These are phyloP conservation scores for Sarcocystis neurona DNA, from an alignment of 169 alveolate species.

Conservation along the genomic window DNA sequence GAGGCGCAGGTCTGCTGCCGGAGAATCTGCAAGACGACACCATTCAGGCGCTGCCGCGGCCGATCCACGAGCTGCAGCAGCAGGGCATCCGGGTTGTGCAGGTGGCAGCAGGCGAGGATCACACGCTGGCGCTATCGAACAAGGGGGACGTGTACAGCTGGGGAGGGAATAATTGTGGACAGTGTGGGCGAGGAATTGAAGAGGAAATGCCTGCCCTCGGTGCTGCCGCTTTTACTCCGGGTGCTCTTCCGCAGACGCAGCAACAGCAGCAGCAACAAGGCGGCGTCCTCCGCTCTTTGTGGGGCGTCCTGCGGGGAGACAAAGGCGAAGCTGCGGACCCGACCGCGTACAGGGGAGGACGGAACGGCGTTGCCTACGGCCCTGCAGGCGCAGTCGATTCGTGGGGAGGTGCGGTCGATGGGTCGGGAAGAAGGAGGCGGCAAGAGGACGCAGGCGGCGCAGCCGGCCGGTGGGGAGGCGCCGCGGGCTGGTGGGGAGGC, in stretches of 20 bases:
- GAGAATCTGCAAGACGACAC: background rate
- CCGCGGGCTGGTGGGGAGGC: conserved; percentile 21
- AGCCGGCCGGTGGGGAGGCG: conserved; percentile 15
- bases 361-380: too few relatives aligned
- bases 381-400: background rate
- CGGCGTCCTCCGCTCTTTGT: background rate
- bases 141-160: conserved; percentile 71
- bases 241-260: background rate
- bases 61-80: conserved; percentile 29
- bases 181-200: conserved; percentile 53
- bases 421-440: background rate
- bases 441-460: background rate
- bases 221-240: background rate
- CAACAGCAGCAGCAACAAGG: background rate
- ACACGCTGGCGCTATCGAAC: conserved; percentile 71
- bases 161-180: conserved; percentile 69
- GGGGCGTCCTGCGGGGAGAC: conserved; percentile 2
- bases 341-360: too few relatives aligned
- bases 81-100: conserved; percentile 28
- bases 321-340: too few relatives aligned
- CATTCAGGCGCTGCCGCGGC: conserved; percentile 18
- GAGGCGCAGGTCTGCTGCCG: background rate
- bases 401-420: background rate
- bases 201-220: background rate
- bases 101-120: conserved; percentile 75